Conservation (phyloP, 768 basidiomycete genomes). For the Paxillus rubicundulus region DNA sequence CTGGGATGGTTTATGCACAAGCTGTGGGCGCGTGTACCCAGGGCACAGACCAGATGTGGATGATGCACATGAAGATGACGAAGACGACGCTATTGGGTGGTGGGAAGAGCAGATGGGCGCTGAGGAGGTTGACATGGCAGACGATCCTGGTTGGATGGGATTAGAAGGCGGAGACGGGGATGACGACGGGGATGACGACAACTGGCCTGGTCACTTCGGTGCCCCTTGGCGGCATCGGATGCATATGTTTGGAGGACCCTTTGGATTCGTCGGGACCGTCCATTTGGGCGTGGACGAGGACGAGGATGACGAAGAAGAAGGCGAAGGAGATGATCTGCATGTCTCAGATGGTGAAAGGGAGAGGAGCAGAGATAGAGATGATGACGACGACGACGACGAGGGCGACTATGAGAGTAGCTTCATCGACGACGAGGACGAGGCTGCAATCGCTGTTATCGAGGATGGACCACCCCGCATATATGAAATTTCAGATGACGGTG, state of each 20-base stretch:
- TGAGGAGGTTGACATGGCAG: constrained; percentile 23
- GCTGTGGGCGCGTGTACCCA: constrained; percentile 57
- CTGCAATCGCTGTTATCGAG: not conserved
- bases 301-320: constrained; percentile 22
- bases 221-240: constrained; percentile 18
- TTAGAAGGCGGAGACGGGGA: constrained; percentile 34
- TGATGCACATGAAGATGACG: constrained; percentile 31
- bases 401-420: constrained; percentile 54
- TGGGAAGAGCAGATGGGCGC: constrained; percentile 39
- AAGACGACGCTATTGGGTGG: constrained; percentile 29
- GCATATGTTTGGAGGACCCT: constrained; percentile 15
- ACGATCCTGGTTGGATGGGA: constrained; percentile 34
- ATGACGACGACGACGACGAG: constrained; percentile 22
- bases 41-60: constrained; percentile 41
- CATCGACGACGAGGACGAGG: constrained; percentile 47
- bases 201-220: constrained; percentile 12
- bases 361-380: constrained; percentile 12
- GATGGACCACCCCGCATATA: constrained; percentile 21
- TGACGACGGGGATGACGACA: constrained; percentile 27
- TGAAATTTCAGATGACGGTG: constrained; percentile 19
- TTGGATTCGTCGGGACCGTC: constrained; percentile 16
- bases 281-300: constrained; percentile 18
- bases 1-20: constrained; percentile 61
- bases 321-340: constrained; percentile 8
- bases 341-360: constrained; percentile 17